phyloP scores from a whole-genome alignment of 2,329 filamentous ascomycete genomes.

The Fusarium sp. region DNA sequence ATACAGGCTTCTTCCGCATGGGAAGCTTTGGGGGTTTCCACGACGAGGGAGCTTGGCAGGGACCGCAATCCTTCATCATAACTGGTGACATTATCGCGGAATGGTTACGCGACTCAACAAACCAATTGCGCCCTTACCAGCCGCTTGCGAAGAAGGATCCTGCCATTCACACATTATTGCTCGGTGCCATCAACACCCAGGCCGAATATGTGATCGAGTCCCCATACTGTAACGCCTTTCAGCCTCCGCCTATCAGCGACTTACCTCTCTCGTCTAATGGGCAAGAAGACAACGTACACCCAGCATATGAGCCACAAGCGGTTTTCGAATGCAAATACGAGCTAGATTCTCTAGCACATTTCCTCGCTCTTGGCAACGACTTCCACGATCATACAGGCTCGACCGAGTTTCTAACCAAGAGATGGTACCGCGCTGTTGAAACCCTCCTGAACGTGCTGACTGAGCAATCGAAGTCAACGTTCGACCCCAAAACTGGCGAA shows the following conservation, averaged over 20 bases:
- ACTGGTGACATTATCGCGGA: conserved; percentile 94
- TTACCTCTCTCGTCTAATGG: conserved; percentile 79
- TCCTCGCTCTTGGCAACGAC: conserved; percentile 86
- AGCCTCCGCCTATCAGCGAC: conserved; percentile 87
- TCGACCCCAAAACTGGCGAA: conserved; percentile 72
- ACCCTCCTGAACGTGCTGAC: conserved; percentile 79
- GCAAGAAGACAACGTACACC: conserved; percentile 86
- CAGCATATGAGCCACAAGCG: conserved; percentile 81
- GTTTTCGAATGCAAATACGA: conserved; percentile 99
- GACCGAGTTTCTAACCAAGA: conserved; percentile 78
- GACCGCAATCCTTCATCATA: conserved; percentile 91
- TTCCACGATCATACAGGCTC: conserved; percentile 85
- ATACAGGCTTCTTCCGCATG: conserved; percentile 53
- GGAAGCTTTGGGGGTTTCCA: conserved; percentile 45
- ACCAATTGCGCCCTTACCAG: conserved; percentile 93
- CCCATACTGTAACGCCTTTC: conserved; percentile 98
- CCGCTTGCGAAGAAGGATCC: conserved; percentile 83
- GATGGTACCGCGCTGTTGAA: conserved; percentile 84
- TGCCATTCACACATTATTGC: conserved; percentile 80
- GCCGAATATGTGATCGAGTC: conserved; percentile 93
- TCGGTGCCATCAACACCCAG: conserved; percentile 96
- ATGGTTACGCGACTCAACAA: conserved; percentile 92
- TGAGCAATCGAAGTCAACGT: conserved; percentile 84
- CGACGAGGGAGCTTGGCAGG: conserved; percentile 78
- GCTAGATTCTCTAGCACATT: conserved; percentile 93